Evolutionary conservation across 208 protist species (phyloP).

Genomic region (Acanthamoeba lugdunensis): DNA sequence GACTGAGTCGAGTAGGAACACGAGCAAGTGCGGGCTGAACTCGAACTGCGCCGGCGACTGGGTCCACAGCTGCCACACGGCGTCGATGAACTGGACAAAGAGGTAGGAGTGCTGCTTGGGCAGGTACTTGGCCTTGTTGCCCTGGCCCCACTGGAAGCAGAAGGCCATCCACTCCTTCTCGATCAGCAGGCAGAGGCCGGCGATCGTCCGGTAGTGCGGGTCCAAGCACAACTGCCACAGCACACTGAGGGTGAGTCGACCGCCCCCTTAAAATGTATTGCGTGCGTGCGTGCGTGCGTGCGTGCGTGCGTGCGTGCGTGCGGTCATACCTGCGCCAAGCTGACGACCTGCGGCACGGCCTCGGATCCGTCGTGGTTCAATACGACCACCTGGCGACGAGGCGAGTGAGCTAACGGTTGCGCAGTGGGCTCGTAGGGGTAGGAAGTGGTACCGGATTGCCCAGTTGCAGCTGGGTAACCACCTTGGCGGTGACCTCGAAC

Average conservation of each 20-base stretch:
- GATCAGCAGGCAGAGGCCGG: constrained; percentile 90
- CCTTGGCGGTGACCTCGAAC: background rate
- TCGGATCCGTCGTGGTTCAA: background rate
- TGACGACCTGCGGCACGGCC: background rate
- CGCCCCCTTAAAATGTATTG: too few relatives aligned
- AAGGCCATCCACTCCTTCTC: constrained; percentile 92
- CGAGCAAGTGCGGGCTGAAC: background rate
- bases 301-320: background rate
- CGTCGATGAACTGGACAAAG: constrained; percentile 44
- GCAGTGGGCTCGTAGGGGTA: too few relatives aligned
- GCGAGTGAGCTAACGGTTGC: background rate
- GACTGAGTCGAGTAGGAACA: constrained; percentile 38
- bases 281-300: too few relatives aligned
- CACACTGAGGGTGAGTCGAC: too few relatives aligned
- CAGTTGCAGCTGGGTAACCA: background rate
- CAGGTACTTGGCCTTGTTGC: background rate
- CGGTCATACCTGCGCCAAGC: background rate
- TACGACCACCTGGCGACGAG: background rate
- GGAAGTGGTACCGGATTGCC: background rate
- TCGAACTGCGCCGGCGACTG: constrained; percentile 12
- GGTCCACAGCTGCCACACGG: constrained; percentile 51
- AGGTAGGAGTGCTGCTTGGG: background rate
- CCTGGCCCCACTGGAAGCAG: background rate
- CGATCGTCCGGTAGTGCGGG: constrained; percentile 91
- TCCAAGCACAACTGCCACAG: constrained; percentile 83